Percentiles rank a stretch among this genome's conserved stretches.
phyloP scores from a whole-genome alignment of 2,329 filamentous ascomycete species.

The Apiospora saccharicola region DNA sequence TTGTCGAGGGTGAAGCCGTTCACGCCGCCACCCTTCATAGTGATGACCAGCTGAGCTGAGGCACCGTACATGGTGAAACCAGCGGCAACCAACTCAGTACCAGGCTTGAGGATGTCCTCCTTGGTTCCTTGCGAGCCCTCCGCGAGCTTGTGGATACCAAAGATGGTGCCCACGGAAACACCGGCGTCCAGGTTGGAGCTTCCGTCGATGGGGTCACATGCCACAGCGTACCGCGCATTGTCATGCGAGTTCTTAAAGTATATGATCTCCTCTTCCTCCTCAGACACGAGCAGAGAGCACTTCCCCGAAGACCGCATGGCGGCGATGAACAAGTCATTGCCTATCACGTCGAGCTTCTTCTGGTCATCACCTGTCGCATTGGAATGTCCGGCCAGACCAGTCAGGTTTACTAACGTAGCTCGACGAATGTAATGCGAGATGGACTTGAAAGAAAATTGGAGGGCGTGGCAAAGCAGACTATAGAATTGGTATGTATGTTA shows the following conservation, averaged over 20 bases:
- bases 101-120: constrained; percentile 88
- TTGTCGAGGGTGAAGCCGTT: constrained; percentile 99
- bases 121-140: constrained; percentile 77
- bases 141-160: constrained; percentile 88
- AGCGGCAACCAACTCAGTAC: constrained; percentile 88
- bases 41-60: constrained; percentile 94
- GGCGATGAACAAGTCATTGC: constrained; percentile 96
- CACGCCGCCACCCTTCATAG: constrained; percentile 90
- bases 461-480: constrained; percentile 93
- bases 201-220: constrained; percentile 97
- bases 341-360: constrained; percentile 99
- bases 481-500: neutral
- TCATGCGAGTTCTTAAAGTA: constrained; percentile 75
- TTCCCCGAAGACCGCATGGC: constrained; percentile 94
- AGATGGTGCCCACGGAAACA: constrained; percentile 97
- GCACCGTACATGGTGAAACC: constrained; percentile 99
- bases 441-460: constrained; percentile 99
- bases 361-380: constrained; percentile 98
- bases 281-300: constrained; percentile 92
- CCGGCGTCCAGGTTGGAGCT: constrained; percentile 97
- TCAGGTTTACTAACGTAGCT: constrained; percentile 93
- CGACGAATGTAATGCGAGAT: constrained; percentile 99
- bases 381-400: constrained; percentile 90
- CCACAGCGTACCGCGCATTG: constrained; percentile 89
- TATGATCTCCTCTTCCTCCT: constrained; percentile 95